phyloP scores from a whole-genome alignment of 1,284 basidiomycete genomes.

The Trichosporon inkin region DNA sequence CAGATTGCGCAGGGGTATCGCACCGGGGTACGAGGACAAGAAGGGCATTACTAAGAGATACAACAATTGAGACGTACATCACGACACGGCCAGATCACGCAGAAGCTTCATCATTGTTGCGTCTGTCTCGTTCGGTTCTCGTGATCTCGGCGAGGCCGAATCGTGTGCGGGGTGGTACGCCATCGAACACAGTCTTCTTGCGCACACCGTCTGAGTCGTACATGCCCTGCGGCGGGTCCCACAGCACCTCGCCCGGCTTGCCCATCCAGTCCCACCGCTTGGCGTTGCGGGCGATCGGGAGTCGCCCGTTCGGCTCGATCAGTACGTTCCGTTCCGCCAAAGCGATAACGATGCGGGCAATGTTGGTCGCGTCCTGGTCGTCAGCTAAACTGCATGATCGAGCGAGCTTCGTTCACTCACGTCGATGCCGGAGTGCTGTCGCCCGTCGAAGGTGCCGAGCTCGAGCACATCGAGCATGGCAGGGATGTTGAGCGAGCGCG shows the following conservation, averaged over 20 bases:
- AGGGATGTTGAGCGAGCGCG: constrained; percentile 41
- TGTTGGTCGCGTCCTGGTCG: constrained; percentile 74
- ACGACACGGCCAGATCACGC: background rate
- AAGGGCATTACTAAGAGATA: background rate
- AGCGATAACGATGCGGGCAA: constrained; percentile 70
- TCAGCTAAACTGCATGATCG: background rate
- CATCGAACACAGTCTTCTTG: background rate
- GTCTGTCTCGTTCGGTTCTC: background rate
- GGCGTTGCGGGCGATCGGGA: constrained; percentile 56
- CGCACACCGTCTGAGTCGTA: background rate
- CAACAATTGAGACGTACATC: background rate
- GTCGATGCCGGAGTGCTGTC: constrained; percentile 80
- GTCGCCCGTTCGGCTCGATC: constrained; percentile 66
- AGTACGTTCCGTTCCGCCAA: constrained; percentile 63
- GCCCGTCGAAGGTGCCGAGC: constrained; percentile 63
- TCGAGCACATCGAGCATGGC: constrained; percentile 48
- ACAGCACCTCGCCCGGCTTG: constrained; percentile 43
- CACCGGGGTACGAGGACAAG: background rate
- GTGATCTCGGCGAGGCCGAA: background rate
- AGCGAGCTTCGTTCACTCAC: constrained; percentile 55
- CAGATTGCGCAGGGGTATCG: background rate
- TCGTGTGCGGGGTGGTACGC: background rate
- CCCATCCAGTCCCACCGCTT: constrained; percentile 49
- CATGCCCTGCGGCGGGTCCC: constrained; percentile 22
- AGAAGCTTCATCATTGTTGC: background rate